Conservation (phyloP, 1,284 basidiomycete species). For the Grifola frondosa region DNA sequence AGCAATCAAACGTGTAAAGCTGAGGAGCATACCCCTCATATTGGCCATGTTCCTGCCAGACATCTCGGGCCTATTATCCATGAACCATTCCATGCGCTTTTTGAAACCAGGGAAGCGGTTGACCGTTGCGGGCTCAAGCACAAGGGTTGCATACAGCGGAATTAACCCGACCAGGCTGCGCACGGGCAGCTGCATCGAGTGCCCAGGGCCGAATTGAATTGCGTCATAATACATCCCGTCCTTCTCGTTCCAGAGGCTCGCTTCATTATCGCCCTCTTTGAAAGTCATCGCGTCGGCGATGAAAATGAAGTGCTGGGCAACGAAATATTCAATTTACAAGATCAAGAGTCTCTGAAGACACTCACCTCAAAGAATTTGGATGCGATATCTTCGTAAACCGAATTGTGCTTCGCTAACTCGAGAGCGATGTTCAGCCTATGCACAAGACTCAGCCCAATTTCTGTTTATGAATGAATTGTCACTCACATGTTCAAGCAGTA, state of each 20-base stretch:
- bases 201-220: constrained; percentile 85
- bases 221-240: constrained; percentile 99
- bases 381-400: constrained; percentile 98
- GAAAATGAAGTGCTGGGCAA: constrained; percentile 86
- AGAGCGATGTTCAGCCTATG: constrained; percentile 92
- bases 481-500: constrained; percentile 92
- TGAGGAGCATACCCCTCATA: constrained; percentile 66
- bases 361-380: constrained; percentile 94
- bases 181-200: constrained; percentile 88
- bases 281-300: constrained; percentile 98
- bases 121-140: constrained; percentile 86
- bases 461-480: not conserved
- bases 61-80: constrained; percentile 87
- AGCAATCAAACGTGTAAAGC: too few species aligned
- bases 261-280: constrained; percentile 70
- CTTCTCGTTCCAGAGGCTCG: constrained; percentile 92
- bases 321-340: not conserved
- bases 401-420: constrained; percentile 96
- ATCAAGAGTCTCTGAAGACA: not conserved
- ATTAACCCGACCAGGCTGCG: constrained; percentile 94
- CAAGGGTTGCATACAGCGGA: constrained; percentile 92
- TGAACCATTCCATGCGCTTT: constrained; percentile 98
- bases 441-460: not conserved
- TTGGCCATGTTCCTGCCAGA: constrained; percentile 95
- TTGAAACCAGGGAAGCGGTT: constrained; percentile 96